These are phyloP conservation scores for Claviceps cyperi DNA, from an alignment of 2,329 filamentous ascomycete genomes.

Conservation along the genomic window DNA sequence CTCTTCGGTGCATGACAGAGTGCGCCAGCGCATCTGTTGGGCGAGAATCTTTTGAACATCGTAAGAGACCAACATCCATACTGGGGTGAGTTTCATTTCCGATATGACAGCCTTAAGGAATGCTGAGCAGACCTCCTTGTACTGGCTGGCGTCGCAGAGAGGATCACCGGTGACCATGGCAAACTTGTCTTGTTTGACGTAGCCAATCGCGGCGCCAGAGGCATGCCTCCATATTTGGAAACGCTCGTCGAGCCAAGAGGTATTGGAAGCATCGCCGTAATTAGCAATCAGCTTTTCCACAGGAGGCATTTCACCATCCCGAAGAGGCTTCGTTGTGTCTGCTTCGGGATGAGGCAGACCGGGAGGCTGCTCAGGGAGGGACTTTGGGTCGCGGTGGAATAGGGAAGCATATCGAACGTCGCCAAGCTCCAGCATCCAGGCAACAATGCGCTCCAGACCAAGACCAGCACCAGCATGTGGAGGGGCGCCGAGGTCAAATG, in stretches of 20 bases:
- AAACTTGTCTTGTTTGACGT: constrained; percentile 60
- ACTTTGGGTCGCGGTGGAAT: constrained; percentile 81
- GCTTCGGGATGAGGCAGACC: constrained; percentile 75
- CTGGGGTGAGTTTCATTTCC: constrained; percentile 54
- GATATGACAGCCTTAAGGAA: constrained; percentile 66
- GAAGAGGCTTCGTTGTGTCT: constrained; percentile 46
- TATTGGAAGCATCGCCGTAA: constrained; percentile 88
- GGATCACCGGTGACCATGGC: constrained; percentile 80
- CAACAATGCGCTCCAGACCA: constrained; percentile 76
- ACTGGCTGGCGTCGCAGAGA: constrained; percentile 68
- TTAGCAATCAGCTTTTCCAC: constrained; percentile 85
- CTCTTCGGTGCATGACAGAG: constrained; percentile 75
- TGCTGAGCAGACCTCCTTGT: constrained; percentile 53
- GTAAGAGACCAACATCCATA: constrained; percentile 82
- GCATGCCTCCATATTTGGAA: constrained; percentile 79
- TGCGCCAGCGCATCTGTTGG: constrained; percentile 71
- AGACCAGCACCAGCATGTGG: constrained; percentile 85
- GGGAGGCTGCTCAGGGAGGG: constrained; percentile 52
- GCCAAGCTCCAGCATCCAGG: constrained; percentile 71
- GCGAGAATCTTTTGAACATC: constrained; percentile 68
- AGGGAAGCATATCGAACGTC: constrained; percentile 81
- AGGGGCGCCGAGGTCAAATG: constrained; percentile 76
- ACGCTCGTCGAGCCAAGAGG: constrained; percentile 80
- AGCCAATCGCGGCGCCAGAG: constrained; percentile 75
- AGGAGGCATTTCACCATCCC: constrained; percentile 48